Evolutionary conservation across 225 moss, liverwort and hornwort species (phyloP).

Genomic region (Pleurozium schreberi): DNA sequence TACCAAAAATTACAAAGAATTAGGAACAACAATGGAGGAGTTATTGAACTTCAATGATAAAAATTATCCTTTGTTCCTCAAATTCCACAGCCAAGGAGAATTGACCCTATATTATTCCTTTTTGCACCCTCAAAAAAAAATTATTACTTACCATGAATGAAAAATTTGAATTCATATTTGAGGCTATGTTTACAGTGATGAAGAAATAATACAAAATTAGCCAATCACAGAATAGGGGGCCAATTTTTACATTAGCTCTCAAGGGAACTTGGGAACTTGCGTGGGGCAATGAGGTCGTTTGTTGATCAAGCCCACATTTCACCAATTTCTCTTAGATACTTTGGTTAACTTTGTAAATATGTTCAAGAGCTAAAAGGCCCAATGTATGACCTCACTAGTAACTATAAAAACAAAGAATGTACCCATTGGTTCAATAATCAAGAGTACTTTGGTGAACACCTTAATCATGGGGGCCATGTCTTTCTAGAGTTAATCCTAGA

Average conservation of each 20-base stretch:
- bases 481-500: accelerated
- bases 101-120: neutral
- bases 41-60: accelerated
- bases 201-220: neutral
- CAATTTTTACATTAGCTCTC: neutral
- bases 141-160: too few relatives aligned
- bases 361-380: accelerated
- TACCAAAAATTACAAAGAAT: neutral
- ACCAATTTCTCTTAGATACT: neutral
- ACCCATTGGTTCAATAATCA: neutral
- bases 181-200: neutral
- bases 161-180: neutral
- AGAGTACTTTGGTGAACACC: neutral
- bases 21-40: too few relatives aligned
- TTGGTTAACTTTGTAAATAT: accelerated
- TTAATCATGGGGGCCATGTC: accelerated
- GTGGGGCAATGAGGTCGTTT: neutral
- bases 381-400: neutral
- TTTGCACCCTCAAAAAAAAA: neutral
- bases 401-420: neutral
- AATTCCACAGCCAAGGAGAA: neutral
- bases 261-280: accelerated
- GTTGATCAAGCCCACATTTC: neutral
- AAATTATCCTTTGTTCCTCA: neutral
- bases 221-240: neutral